Evolutionary conservation across 2,329 filamentous ascomycete genomes (phyloP).

Genomic region (Aspergillus nomiae): DNA sequence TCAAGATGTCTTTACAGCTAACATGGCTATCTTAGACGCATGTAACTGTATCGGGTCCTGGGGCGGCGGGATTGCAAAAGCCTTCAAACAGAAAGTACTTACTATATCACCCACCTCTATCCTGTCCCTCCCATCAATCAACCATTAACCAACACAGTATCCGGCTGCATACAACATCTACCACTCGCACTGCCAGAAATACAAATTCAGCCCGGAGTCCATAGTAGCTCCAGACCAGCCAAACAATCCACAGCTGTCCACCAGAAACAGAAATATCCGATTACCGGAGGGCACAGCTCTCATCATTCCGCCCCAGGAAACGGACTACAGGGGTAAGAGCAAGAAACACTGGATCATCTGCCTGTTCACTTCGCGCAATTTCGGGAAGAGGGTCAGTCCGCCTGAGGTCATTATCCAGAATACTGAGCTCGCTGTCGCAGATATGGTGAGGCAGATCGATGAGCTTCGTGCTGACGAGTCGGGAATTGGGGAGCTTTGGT

Average conservation of each 20-base stretch:
- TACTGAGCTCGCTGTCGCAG: conserved; percentile 51
- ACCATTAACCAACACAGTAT: conserved; percentile 39
- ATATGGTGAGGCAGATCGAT: conserved; percentile 49
- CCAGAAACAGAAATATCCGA: conserved; percentile 19
- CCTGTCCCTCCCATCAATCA: neutral
- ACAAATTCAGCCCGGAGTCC: conserved; percentile 17
- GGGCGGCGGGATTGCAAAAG: conserved; percentile 60
- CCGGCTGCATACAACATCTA: conserved; percentile 55
- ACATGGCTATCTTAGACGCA: conserved; percentile 45
- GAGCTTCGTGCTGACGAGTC: conserved; percentile 23
- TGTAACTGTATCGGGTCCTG: conserved; percentile 61
- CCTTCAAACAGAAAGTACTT: conserved; percentile 48
- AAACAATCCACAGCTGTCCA: neutral
- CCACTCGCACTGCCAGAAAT: conserved; percentile 47
- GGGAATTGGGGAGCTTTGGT: conserved; percentile 29
- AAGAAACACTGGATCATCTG: conserved; percentile 59
- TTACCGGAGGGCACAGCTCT: conserved; percentile 51
- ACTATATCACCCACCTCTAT: neutral
- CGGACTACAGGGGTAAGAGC: conserved; percentile 25
- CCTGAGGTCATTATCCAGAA: conserved; percentile 50
- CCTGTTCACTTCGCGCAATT: conserved; percentile 57
- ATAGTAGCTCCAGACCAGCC: conserved; percentile 4
- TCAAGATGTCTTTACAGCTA: neutral
- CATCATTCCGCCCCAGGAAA: conserved; percentile 54
- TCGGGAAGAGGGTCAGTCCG: conserved; percentile 45